These are phyloP conservation scores for Cryphonectria japonica DNA, from an alignment of 2,329 filamentous ascomycete species.

Conservation along the genomic window DNA sequence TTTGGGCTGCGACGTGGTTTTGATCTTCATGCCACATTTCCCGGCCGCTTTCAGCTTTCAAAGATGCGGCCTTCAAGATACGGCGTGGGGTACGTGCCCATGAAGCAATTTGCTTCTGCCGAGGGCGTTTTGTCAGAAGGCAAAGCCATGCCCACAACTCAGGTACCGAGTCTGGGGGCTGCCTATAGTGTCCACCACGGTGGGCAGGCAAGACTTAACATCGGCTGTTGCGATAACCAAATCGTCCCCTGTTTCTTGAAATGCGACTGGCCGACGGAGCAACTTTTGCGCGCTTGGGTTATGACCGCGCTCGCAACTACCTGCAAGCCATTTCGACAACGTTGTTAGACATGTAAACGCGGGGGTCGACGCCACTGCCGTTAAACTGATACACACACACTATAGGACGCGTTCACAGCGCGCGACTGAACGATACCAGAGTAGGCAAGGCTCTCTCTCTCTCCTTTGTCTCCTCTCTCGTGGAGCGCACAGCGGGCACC, in stretches of 20 bases:
- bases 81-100: neutral
- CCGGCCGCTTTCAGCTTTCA: neutral
- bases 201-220: neutral
- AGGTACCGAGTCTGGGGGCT: neutral
- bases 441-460: neutral
- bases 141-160: neutral
- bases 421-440: constrained; percentile 3
- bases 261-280: neutral
- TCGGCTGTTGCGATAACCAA: neutral
- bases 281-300: neutral
- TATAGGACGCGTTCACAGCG: neutral
- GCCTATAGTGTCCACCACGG: neutral
- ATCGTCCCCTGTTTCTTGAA: neutral
- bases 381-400: neutral
- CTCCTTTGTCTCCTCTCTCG: neutral
- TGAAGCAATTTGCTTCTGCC: neutral
- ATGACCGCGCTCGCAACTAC: neutral
- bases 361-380: neutral
- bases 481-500: neutral
- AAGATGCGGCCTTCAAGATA: neutral
- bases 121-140: neutral
- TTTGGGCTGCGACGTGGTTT: neutral
- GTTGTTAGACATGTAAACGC: neutral
- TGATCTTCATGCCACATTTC: neutral
- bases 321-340: neutral